These are phyloP conservation scores for Penicillium glabrum DNA, from an alignment of 2,329 filamentous ascomycete genomes.

Conservation along the genomic window DNA sequence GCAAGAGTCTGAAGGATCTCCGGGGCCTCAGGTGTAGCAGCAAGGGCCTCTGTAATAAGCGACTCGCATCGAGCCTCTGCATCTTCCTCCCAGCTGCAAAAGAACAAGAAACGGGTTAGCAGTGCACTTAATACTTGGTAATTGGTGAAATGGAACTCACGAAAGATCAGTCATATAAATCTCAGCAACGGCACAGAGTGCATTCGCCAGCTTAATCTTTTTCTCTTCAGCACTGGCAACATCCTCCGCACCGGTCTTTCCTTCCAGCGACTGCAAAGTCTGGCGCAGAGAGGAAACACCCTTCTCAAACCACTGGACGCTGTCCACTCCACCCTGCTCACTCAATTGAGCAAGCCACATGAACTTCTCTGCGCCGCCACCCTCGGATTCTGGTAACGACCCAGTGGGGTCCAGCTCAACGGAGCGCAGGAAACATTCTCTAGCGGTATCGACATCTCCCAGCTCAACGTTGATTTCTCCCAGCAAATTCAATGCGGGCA, in stretches of 20 bases:
- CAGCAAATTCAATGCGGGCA: conserved; percentile 69
- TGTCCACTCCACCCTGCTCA: conserved; percentile 60
- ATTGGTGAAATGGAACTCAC: conserved; percentile 45
- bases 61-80: conserved; percentile 85
- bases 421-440: conserved; percentile 70
- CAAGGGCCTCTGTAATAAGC: conserved; percentile 84
- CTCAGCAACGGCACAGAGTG: conserved; percentile 91
- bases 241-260: conserved; percentile 41
- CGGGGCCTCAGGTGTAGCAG: conserved; percentile 75
- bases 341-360: conserved; percentile 90
- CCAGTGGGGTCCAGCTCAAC: conserved; percentile 77
- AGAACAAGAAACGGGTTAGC: background rate
- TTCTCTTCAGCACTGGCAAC: conserved; percentile 62
- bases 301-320: conserved; percentile 62
- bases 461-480: conserved; percentile 81
- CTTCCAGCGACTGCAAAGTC: conserved; percentile 66
- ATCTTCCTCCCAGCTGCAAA: conserved; percentile 70
- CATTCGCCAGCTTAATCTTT: conserved; percentile 78
- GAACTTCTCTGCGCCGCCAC: conserved; percentile 90
- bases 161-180: conserved; percentile 99
- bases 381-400: conserved; percentile 64
- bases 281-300: conserved; percentile 69
- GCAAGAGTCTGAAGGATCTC: conserved; percentile 96
- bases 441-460: conserved; percentile 75
- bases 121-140: background rate